A percentile compares a stretch with the other conserved stretches of the same genome.
phyloP scores from a whole-genome alignment of 2,329 filamentous ascomycete species.

The Colletotrichum aenigma region DNA sequence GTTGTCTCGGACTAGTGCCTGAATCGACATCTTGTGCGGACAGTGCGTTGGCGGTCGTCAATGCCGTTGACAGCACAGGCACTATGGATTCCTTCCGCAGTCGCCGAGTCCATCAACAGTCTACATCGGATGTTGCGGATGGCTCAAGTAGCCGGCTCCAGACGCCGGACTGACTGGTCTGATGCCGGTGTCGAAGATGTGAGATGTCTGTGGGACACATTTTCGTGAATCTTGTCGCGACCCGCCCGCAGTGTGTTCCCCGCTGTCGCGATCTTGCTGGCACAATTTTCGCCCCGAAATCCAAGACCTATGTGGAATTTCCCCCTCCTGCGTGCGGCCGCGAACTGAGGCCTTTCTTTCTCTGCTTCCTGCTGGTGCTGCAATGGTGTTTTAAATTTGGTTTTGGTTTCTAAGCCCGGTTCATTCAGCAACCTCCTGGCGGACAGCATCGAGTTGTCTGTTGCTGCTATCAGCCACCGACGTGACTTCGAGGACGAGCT shows the following conservation, averaged over 20 bases:
- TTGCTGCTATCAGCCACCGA: too few relatives aligned
- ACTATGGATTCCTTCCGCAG: background rate
- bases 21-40: background rate
- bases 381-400: too few relatives aligned
- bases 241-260: background rate
- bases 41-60: background rate
- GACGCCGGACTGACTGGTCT: background rate
- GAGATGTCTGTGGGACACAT: background rate
- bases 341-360: too few relatives aligned
- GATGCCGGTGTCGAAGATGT: background rate
- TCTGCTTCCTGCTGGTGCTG: too few relatives aligned
- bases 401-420: too few relatives aligned
- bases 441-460: too few relatives aligned
- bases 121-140: background rate
- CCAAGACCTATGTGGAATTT: too few relatives aligned
- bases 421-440: too few relatives aligned
- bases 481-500: too few relatives aligned
- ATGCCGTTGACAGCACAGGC: background rate
- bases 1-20: background rate
- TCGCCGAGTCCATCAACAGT: background rate
- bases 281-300: too few relatives aligned
- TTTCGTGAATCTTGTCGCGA: background rate
- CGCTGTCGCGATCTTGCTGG: background rate
- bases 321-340: too few relatives aligned
- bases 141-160: background rate